phyloP scores from a whole-genome alignment of 345 rosid genomes.

The Cochlearia excelsa region DNA sequence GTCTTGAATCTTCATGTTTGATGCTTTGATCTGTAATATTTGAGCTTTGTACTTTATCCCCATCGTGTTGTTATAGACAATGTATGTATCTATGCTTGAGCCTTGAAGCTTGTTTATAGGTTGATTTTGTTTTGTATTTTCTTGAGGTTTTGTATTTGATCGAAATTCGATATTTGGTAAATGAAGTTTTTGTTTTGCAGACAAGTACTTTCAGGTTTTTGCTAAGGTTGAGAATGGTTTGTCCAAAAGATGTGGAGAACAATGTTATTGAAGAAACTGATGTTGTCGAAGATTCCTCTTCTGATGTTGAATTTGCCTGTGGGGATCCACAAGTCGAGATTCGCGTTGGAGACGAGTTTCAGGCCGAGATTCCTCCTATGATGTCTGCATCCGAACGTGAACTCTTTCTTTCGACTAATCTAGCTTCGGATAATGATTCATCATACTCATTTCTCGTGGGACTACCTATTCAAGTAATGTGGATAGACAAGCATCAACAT shows the following conservation, averaged over 20 bases:
- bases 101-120: slow-evolving; percentile 9
- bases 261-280: slow-evolving; percentile 37
- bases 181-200: slow-evolving; percentile 18
- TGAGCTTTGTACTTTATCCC: slow-evolving; percentile 15
- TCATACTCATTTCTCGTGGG: slow-evolving; percentile 50
- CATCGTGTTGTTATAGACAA: slow-evolving; percentile 22
- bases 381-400: slow-evolving; percentile 43
- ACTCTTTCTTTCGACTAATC: slow-evolving; percentile 41
- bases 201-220: background rate
- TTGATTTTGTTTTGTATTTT: background rate
- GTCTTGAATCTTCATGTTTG: slow-evolving; percentile 16
- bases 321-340: slow-evolving; percentile 53
- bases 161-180: background rate
- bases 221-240: slow-evolving; percentile 41
- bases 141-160: slow-evolving; percentile 1
- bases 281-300: slow-evolving; percentile 39
- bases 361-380: slow-evolving; percentile 59
- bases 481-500: slow-evolving; percentile 34
- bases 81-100: slow-evolving; percentile 28
- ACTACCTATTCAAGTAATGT: slow-evolving; percentile 48
- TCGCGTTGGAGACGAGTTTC: slow-evolving; percentile 66
- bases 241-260: slow-evolving; percentile 31
- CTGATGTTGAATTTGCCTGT: slow-evolving; percentile 37
- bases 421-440: slow-evolving; percentile 34
- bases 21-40: slow-evolving; percentile 17